These are phyloP conservation scores for Cladosporium cucumerinum DNA, from an alignment of 2,329 filamentous ascomycete species.

Conservation along the genomic window DNA sequence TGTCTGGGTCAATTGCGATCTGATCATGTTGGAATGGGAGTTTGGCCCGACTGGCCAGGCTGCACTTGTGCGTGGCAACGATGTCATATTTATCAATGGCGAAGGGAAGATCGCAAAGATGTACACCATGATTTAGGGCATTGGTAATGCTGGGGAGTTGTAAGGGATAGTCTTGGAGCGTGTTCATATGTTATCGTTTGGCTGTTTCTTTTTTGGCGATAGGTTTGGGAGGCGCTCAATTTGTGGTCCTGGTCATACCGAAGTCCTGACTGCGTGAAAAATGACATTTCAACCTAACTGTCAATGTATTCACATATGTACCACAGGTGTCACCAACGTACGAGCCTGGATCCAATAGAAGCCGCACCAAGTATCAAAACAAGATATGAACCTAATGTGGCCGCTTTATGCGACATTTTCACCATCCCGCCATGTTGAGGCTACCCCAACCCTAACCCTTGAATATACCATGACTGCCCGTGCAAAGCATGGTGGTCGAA, in stretches of 20 bases:
- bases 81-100: neutral
- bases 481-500: neutral
- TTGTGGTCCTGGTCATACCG: no score
- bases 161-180: neutral
- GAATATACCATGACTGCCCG: no score
- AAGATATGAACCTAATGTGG: neutral
- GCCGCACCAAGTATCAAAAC: neutral
- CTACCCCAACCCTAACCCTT: neutral
- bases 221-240: no score
- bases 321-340: neutral
- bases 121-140: neutral
- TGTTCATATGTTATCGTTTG: no score
- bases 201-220: no score
- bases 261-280: neutral
- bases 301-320: neutral
- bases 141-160: neutral
- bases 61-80: neutral
- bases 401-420: neutral
- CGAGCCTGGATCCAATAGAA: neutral
- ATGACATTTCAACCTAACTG: neutral
- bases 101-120: neutral
- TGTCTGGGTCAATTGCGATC: neutral
- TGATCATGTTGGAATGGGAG: neutral
- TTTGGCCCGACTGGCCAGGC: neutral
- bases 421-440: fast-evolving